Evolutionary conservation across 345 rosid species (phyloP).

Genomic region (Lepidium sativum): DNA sequence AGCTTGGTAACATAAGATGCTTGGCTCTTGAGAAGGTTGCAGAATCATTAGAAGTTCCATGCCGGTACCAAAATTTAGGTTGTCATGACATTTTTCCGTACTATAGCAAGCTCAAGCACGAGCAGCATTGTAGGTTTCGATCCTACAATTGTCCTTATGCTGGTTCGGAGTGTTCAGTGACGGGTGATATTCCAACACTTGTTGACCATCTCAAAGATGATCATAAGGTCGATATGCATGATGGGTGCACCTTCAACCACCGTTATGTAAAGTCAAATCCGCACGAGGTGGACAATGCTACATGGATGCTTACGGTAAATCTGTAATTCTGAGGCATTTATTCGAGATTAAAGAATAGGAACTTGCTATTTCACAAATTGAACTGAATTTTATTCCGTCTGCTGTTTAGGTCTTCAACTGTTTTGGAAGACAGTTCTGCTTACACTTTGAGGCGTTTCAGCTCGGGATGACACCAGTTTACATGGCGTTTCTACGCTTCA

Average conservation of each 20-base stretch:
- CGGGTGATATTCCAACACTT: conserved; percentile 66
- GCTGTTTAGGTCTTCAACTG: conserved; percentile 69
- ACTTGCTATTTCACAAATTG: neutral
- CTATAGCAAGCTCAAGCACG: conserved; percentile 79
- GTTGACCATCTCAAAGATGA: conserved; percentile 71
- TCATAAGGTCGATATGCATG: conserved; percentile 92
- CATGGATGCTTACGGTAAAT: conserved; percentile 94
- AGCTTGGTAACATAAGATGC: conserved; percentile 89
- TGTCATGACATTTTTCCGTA: conserved; percentile 74
- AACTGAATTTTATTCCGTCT: neutral
- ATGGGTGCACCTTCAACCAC: conserved; percentile 79
- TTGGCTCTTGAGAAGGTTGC: conserved; percentile 85
- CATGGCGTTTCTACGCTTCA: conserved; percentile 84
- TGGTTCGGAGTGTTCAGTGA: conserved; percentile 73
- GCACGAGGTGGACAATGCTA: conserved; percentile 85
- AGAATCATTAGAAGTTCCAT: conserved; percentile 69
- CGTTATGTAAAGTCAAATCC: conserved; percentile 85
- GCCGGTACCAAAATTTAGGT: conserved; percentile 63
- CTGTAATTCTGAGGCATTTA: conserved; percentile 32
- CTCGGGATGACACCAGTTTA: conserved; percentile 74
- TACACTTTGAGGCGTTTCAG: conserved; percentile 94
- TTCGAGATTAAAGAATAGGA: neutral
- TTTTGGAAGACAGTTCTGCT: conserved; percentile 85
- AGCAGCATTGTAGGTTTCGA: conserved; percentile 58
- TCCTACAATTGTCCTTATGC: conserved; percentile 85